Conservation (phyloP, 202 grass and related monocot species). For the Elaeis oleifera region DNA sequence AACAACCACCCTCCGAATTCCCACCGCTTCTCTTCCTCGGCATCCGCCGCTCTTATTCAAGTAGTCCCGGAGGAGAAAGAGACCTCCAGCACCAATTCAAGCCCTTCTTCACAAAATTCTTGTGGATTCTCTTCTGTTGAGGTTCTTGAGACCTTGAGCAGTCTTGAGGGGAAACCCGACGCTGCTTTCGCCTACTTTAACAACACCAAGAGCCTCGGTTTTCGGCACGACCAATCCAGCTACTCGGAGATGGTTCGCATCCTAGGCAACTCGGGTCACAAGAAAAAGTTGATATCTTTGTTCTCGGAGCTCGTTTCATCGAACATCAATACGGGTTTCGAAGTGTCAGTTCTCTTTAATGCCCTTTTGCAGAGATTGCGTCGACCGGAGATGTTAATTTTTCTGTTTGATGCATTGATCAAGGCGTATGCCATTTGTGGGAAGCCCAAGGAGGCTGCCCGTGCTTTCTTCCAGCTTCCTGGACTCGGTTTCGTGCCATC, state of each 20-base stretch:
- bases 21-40: too few species aligned
- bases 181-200: slow-evolving; percentile 4
- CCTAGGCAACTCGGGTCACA: background rate
- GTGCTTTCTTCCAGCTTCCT: slow-evolving; percentile 5
- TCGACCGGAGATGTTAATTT: background rate
- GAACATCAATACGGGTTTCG: background rate
- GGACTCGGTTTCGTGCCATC: background rate
- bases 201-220: background rate
- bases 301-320: background rate
- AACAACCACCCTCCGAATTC: too few species aligned
- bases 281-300: background rate
- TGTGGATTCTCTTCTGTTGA: background rate
- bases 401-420: slow-evolving; percentile 13
- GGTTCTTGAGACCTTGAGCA: background rate
- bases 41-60: too few species aligned
- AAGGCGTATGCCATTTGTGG: background rate
- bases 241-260: slow-evolving; percentile 2
- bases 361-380: background rate
- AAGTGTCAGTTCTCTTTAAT: slow-evolving; percentile 1
- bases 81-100: too few species aligned
- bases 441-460: slow-evolving; percentile 2
- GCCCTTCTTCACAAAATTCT: background rate
- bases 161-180: background rate
- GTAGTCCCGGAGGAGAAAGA: too few species aligned
- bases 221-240: background rate